Conservation (phyloP, 805 yeast genomes). For the Metschnikowia continentalis region DNA sequence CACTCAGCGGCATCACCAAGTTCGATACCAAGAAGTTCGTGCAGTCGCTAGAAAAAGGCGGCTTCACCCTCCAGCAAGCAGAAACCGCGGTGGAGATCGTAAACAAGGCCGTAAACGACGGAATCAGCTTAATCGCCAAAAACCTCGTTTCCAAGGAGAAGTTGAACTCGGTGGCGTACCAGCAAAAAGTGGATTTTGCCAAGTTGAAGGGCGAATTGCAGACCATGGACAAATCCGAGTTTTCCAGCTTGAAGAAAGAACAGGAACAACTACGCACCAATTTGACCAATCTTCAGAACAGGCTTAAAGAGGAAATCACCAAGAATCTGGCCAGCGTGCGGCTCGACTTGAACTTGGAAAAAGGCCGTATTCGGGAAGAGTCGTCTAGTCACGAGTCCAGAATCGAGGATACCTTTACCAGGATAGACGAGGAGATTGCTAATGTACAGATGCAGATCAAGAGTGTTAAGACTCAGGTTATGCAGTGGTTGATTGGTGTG, state of each 20-base stretch:
- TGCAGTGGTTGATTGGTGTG: conserved; percentile 98
- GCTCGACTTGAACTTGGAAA: conserved; percentile 85
- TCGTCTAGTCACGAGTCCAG: conserved; percentile 88
- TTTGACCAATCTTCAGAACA: conserved; percentile 78
- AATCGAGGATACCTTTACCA: conserved; percentile 89
- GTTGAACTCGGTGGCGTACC: conserved; percentile 80
- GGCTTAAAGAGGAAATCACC: conserved; percentile 85
- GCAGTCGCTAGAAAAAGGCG: conserved; percentile 61
- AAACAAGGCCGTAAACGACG: conserved; percentile 71
- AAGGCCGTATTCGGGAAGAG: conserved; percentile 93
- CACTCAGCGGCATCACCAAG: conserved; percentile 35
- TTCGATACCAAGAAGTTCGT: conserved; percentile 78
- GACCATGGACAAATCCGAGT: conserved; percentile 81
- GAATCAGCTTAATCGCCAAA: conserved; percentile 67
- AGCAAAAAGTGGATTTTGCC: conserved; percentile 95
- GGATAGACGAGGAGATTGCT: conserved; percentile 92
- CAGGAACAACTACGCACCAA: conserved; percentile 82
- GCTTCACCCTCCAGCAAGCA: conserved; percentile 69
- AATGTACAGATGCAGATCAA: conserved; percentile 95
- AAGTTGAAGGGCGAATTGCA: conserved; percentile 89
- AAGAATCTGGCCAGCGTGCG: conserved; percentile 87
- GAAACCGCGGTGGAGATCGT: conserved; percentile 74
- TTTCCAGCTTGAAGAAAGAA: conserved; percentile 75
- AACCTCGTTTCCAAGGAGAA: conserved; percentile 84
- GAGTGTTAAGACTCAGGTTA: conserved; percentile 90